Percentiles rank a stretch among this genome's conserved stretches.
phyloP scores from a whole-genome alignment of 2,329 filamentous ascomycete species.

The Colletotrichum salicis region DNA sequence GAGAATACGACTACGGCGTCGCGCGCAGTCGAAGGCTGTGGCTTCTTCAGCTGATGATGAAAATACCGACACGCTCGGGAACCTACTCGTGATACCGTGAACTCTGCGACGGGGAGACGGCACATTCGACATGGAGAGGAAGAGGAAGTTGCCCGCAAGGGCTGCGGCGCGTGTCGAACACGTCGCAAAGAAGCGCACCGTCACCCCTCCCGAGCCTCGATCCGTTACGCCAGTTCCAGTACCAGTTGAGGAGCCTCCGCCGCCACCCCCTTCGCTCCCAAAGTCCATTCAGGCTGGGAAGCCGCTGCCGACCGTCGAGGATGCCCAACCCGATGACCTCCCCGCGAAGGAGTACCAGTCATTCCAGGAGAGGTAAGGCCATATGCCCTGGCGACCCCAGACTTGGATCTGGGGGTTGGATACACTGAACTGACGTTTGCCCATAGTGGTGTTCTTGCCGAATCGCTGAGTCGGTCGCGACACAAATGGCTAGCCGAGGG shows the following conservation, averaged over 20 bases:
- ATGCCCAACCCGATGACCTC: slow-evolving; percentile 72
- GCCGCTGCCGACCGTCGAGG: slow-evolving; percentile 76
- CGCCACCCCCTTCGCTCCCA: slow-evolving; percentile 62
- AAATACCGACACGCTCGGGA: slow-evolving; percentile 29
- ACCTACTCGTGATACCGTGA: slow-evolving; percentile 29
- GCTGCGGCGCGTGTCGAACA: slow-evolving; percentile 70
- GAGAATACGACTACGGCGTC: neutral
- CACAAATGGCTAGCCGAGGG: slow-evolving; percentile 78
- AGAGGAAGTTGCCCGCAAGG: slow-evolving; percentile 72
- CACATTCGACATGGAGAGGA: slow-evolving; percentile 65
- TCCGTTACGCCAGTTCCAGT: slow-evolving; percentile 58
- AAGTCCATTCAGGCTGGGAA: slow-evolving; percentile 72
- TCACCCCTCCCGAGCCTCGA: slow-evolving; percentile 63
- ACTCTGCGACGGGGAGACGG: slow-evolving; percentile 25
- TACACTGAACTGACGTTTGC: slow-evolving; percentile 15
- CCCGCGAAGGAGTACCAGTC: slow-evolving; percentile 76
- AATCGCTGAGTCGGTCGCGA: slow-evolving; percentile 79
- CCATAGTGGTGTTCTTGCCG: slow-evolving; percentile 75
- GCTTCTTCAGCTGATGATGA: slow-evolving; percentile 30
- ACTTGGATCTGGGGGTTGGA: neutral
- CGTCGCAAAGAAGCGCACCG: slow-evolving; percentile 68
- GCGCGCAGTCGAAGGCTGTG: slow-evolving; percentile 31
- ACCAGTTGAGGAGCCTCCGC: slow-evolving; percentile 48
- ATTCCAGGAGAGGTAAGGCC: slow-evolving; percentile 73
- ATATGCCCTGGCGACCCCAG: slow-evolving; percentile 6